Percentiles rank a stretch among this genome's conserved stretches.
These are phyloP conservation scores for Myriosclerotinia duriaeana DNA, from an alignment of 2,329 filamentous ascomycete species.

Conservation along the genomic window DNA sequence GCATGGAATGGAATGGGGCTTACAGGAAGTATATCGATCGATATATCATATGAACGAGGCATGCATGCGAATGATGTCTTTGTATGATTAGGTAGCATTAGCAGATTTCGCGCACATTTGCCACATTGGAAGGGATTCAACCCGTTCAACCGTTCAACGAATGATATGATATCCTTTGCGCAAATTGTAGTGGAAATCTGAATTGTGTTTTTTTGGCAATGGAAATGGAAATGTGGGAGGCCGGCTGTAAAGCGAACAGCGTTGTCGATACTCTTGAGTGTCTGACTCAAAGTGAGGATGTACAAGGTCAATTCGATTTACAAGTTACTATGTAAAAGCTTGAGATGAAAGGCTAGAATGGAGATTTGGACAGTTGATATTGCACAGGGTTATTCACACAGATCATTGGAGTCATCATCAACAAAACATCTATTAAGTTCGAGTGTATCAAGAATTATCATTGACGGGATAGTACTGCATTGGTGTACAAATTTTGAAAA, in stretches of 20 bases:
- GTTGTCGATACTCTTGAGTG: background rate
- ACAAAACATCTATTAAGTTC: background rate
- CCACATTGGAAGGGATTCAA: no score
- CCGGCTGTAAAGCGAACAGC: no score
- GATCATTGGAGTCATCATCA: background rate
- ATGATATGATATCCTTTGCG: background rate
- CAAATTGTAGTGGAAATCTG: no score
- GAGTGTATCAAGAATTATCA: constrained; percentile 19
- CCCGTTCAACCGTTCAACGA: no score
- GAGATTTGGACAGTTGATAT: background rate
- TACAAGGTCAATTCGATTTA: background rate
- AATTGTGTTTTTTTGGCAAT: background rate
- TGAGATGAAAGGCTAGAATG: no score
- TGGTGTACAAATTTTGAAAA: constrained; percentile 30
- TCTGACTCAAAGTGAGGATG: background rate
- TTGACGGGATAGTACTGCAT: constrained; percentile 27
- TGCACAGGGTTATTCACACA: background rate
- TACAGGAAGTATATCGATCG: background rate
- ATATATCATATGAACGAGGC: background rate
- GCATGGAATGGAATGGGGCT: background rate
- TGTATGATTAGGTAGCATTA: constrained; percentile 16
- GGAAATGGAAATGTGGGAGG: background rate
- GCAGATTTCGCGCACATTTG: background rate
- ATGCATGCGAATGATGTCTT: background rate
- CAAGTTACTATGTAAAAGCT: no score